Base-by-base conservation (phyloP, 169 alveolate genomes). In the Plasmodium coatneyi region DNA sequence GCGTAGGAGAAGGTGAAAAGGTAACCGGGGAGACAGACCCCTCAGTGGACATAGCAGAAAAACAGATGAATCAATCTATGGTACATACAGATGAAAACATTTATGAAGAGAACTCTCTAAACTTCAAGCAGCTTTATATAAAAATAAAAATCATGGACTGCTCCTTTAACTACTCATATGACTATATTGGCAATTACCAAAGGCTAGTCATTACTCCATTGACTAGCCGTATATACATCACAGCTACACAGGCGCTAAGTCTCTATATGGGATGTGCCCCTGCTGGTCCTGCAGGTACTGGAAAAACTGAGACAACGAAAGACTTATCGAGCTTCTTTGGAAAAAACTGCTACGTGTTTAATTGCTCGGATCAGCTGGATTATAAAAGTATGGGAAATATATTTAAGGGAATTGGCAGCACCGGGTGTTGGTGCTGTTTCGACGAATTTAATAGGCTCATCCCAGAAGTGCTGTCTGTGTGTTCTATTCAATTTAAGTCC, bases 261-360 rank as follows among this genome's bases (percentile, higher is more conserved):
- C 96, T 98, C 93, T 97, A 97, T 95, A 98, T 98, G 99, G 99
- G 99, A 86, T 98, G 99, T 95, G 99, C 99, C 1, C 99, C 99
- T 9, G 99, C 99, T 36, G 99, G 99, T 19, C 99, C 99, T 10
- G 99, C 99, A 12, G 99, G 99, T 36, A 98, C 99, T 6, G 99
- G 99, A 5, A 98, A 98, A 96, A 98, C 99, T 9, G 99, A 98
- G 94, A 97, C 99, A 28, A 98, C 99, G 82, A 98, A 98, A 96
- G 99, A 98, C 95, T 96, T 98, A 87, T 98, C 99, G 1, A 97
- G 98, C 36, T 99, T 99, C n/a, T 93, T 98, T 96, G 99, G 98
- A 72, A 98, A 98, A 96, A 99, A 99, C 36, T 97, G 99, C 93
- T 98, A 98, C 90, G 99, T 98, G 46, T 98, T 98, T 96, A 98